Conservation (phyloP, 208 protist genomes). For the Paratrypanosoma confusum region DNA sequence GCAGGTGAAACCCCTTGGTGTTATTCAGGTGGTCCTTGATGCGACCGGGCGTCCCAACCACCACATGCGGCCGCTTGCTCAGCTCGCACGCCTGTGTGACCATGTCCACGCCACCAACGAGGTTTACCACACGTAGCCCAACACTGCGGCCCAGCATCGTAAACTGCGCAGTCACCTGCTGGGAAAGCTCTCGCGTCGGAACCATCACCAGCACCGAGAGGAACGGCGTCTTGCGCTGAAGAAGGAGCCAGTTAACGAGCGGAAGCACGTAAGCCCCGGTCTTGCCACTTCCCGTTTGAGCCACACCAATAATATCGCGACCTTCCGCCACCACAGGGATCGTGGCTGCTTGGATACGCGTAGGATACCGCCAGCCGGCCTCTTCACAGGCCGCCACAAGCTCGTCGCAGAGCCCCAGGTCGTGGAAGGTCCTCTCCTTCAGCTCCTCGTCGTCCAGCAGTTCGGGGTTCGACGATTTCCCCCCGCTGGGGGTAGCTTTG, state of each 20-base stretch:
- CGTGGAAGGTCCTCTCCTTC: slow-evolving; percentile 66
- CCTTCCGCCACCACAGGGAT: slow-evolving; percentile 90
- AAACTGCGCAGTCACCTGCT: slow-evolving; percentile 95
- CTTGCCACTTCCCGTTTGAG: slow-evolving; percentile 99
- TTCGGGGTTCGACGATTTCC: too few relatives aligned
- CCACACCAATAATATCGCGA: slow-evolving; percentile 94
- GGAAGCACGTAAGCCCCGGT: slow-evolving; percentile 98
- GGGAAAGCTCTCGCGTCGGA: slow-evolving; percentile 97
- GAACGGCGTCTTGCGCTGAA: slow-evolving; percentile 79
- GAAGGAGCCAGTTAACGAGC: slow-evolving; percentile 95
- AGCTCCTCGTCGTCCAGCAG: slow-evolving; percentile 82
- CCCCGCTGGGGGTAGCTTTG: too few relatives aligned
- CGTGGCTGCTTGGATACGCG: slow-evolving; percentile 91
- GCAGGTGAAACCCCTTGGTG: slow-evolving; percentile 97
- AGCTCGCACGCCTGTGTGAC: slow-evolving; percentile 92
- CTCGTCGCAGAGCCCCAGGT: slow-evolving; percentile 86
- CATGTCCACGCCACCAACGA: slow-evolving; percentile 93
- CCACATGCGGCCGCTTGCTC: slow-evolving; percentile 92
- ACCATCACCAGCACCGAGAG: slow-evolving; percentile 91
- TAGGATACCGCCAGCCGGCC: slow-evolving; percentile 89
- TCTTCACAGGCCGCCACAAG: slow-evolving; percentile 84
- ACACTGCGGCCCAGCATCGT: slow-evolving; percentile 83
- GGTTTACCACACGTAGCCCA: slow-evolving; percentile 75
- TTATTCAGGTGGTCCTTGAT: slow-evolving; percentile 97
- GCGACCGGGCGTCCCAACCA: slow-evolving; percentile 97